phyloP scores from a whole-genome alignment of 495 filamentous ascomycete genomes.

The Xylaria venustula region DNA sequence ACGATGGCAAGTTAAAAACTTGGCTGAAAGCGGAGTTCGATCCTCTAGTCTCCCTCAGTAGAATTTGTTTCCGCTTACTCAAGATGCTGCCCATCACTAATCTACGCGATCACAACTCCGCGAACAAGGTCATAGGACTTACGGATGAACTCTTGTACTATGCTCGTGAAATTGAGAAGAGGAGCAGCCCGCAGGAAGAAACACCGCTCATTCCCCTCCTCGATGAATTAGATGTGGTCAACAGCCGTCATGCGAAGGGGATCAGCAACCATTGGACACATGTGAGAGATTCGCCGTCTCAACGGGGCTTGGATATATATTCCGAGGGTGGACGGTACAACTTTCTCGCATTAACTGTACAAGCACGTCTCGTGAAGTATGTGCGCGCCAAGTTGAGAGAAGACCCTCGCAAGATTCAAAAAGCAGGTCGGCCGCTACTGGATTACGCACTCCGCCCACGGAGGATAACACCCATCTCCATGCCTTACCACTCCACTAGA shows the following conservation, averaged over 20 bases:
- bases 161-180: constrained; percentile 9
- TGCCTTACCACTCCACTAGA: background rate
- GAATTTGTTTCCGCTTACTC: constrained; percentile 2
- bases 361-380: constrained; percentile 6
- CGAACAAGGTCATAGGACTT: background rate
- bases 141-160: constrained; percentile 13
- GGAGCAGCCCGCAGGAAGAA: background rate
- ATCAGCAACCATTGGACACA: background rate
- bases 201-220: background rate
- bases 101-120: background rate
- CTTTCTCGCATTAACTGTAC: background rate
- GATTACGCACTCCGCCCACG: background rate
- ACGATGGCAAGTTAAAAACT: background rate
- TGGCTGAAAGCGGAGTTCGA: background rate
- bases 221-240: constrained; percentile 9
- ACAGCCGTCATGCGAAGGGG: background rate
- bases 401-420: background rate
- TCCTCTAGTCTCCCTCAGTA: background rate
- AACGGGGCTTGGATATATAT: background rate
- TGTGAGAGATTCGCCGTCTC: background rate
- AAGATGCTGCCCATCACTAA: background rate
- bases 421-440: background rate
- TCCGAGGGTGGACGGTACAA: background rate
- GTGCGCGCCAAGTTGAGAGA: background rate
- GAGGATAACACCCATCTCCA: background rate